Conservation (phyloP, 495 filamentous ascomycete genomes). For the Aspergillus cristatus region DNA sequence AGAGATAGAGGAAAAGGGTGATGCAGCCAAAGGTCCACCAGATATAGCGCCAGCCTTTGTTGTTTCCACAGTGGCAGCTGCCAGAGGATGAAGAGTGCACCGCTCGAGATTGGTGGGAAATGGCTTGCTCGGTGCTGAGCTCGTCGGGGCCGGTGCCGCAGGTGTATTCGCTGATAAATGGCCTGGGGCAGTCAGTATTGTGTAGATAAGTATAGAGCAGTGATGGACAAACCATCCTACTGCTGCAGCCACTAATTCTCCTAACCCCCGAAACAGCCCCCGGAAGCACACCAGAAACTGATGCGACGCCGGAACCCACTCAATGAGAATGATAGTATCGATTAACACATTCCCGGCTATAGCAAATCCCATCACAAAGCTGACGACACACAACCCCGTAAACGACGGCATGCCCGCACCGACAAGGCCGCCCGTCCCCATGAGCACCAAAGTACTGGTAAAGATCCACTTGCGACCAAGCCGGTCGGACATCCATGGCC, state of each 20-base stretch:
- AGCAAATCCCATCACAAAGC: constrained; percentile 16
- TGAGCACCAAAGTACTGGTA: constrained; percentile 16
- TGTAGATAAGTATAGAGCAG: background rate
- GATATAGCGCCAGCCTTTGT: constrained; percentile 20
- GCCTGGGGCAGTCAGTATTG: constrained; percentile 8
- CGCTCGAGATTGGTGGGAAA: constrained; percentile 3
- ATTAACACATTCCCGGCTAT: constrained; percentile 16
- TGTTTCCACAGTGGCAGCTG: constrained; percentile 24
- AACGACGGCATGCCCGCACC: constrained; percentile 18
- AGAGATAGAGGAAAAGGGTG: constrained; percentile 17
- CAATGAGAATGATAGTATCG: constrained; percentile 12
- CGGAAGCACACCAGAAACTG: constrained; percentile 13
- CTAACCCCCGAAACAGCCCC: constrained; percentile 12
- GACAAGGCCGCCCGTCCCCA: constrained; percentile 17
- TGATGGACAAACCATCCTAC: constrained; percentile 18
- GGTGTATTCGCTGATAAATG: constrained; percentile 21
- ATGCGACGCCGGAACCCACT: constrained; percentile 15
- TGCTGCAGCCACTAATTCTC: constrained; percentile 12
- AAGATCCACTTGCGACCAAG: constrained; percentile 17
- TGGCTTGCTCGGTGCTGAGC: constrained; percentile 7
- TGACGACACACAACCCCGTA: constrained; percentile 13
- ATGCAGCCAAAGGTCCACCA: constrained; percentile 21
- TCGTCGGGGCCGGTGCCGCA: constrained; percentile 26
- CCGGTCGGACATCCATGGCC: constrained; percentile 18
- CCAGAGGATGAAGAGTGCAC: background rate